Evolutionary conservation across 768 basidiomycete species (phyloP), one percentile per base, ranked within the genome.

Genomic region (Mycena crocata): DNA sequence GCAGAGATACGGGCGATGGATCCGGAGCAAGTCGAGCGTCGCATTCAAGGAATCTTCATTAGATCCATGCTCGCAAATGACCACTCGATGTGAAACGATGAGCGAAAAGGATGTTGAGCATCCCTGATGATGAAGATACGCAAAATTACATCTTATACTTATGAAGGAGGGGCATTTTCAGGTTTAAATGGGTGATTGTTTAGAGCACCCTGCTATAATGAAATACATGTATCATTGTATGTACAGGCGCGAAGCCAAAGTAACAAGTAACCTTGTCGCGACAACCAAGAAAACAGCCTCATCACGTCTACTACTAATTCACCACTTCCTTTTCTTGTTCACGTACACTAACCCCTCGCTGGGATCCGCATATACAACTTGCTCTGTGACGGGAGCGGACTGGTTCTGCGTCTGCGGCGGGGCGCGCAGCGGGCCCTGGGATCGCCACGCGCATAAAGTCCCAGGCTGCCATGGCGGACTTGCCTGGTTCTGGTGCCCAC

Each of bases 401-500:
- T 31, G 57, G 56, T 60, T 30, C 49, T 49, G 40, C 17, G 23
- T 28, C 51, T 23, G 45, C n/a, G 30, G 57, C 45, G 32, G 15
- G n/a, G n/a, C n/a, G n/a, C 26, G 34, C 50, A 60, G 60, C 34
- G 13, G 66, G 65, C 19, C 72, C 68, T 31, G 83, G 81, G 54
- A 89, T 75, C 14, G 74, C 71, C 31, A 87, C 76, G 48, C 79
- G 79, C 81, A 89, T 80, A 55, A 83, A 90, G 73, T 91, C 90
- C 66, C 77, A 82, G n/a, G 90, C 89, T 34, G 85, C 88, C 17
- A 80, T 74, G 0, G 85, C 89, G 17, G 67, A 67, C n/a, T 77
- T 80, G 19, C 78, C 77, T 40, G 80, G 74, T 24, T 78, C 77
- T 40, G 80, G 74, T 24, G 76, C 84, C 89, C 90, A 92, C 9